Percentiles rank a stretch among this genome's conserved stretches.
These are phyloP conservation scores for Parachaetomium inaequale DNA, from an alignment of 495 filamentous ascomycete species.

Conservation along the genomic window DNA sequence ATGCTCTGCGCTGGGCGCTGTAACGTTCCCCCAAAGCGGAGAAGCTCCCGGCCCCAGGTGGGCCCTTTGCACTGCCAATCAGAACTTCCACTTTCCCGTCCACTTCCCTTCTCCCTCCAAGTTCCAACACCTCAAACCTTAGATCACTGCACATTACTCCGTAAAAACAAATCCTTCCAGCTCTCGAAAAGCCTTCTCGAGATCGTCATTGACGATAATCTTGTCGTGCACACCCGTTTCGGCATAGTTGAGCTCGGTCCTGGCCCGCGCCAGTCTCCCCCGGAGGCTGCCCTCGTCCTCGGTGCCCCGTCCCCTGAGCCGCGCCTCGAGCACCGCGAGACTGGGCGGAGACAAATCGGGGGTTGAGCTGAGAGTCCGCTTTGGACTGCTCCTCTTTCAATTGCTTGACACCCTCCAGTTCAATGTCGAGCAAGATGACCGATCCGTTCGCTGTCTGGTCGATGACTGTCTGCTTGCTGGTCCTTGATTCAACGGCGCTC, in stretches of 20 bases:
- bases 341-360: not conserved
- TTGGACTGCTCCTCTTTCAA: not conserved
- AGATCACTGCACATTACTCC: no score
- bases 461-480: not conserved
- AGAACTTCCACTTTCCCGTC: no score
- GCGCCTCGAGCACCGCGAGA: not conserved
- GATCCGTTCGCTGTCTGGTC: not conserved
- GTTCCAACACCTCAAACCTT: no score
- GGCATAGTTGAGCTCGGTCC: not conserved
- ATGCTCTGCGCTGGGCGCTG: no score
- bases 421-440: not conserved
- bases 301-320: not conserved
- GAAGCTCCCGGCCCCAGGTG: not conserved
- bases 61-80: no score
- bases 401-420: not conserved
- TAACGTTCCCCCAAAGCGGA: not conserved
- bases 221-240: conserved; percentile 4
- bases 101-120: no score
- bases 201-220: conserved; percentile 1
- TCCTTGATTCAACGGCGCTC: no score
- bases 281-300: not conserved
- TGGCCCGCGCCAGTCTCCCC: not conserved
- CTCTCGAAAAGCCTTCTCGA: not conserved
- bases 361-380: not conserved
- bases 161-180: not conserved